Evolutionary conservation across 768 basidiomycete species (phyloP).

Genomic region (Sporobolomyces roseus): DNA sequence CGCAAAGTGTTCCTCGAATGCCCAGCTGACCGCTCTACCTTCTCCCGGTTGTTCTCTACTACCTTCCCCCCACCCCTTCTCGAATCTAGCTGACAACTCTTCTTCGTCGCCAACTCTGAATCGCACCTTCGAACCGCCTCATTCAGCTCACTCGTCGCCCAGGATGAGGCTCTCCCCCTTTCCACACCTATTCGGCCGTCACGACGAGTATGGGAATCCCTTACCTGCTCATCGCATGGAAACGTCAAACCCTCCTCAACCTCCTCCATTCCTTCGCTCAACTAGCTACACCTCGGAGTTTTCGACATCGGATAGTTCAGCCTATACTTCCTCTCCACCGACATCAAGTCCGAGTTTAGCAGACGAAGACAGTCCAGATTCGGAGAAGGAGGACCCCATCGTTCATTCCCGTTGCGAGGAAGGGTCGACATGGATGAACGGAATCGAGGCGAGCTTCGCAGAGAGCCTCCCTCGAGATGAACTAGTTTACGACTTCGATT

Average conservation of each 20-base stretch:
- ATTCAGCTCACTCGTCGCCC: background rate
- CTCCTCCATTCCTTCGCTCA: background rate
- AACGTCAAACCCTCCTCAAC: too few species aligned
- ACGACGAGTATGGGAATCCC: conserved; percentile 1
- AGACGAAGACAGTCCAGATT: background rate
- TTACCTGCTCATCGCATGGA: background rate
- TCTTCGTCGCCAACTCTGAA: background rate
- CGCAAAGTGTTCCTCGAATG: too few species aligned
- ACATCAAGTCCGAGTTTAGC: conserved; percentile 7
- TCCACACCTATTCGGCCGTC: background rate
- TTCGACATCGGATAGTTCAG: background rate
- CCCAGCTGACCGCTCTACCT: too few species aligned
- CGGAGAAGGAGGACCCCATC: background rate
- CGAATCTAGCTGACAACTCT: too few species aligned
- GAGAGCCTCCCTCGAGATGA: too few species aligned
- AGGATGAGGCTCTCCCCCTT: background rate
- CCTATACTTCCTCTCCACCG: background rate
- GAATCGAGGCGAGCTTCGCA: too few species aligned
- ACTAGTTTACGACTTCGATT: too few species aligned
- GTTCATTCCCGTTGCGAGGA: background rate
- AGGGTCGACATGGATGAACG: too few species aligned
- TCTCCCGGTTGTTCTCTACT: too few species aligned
- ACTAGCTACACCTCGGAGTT: conserved; percentile 3
- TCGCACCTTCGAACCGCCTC: background rate
- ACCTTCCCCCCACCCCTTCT: too few species aligned